Conservation (phyloP, 2,329 filamentous ascomycete species). For the Rhynchosporium graminicola region DNA sequence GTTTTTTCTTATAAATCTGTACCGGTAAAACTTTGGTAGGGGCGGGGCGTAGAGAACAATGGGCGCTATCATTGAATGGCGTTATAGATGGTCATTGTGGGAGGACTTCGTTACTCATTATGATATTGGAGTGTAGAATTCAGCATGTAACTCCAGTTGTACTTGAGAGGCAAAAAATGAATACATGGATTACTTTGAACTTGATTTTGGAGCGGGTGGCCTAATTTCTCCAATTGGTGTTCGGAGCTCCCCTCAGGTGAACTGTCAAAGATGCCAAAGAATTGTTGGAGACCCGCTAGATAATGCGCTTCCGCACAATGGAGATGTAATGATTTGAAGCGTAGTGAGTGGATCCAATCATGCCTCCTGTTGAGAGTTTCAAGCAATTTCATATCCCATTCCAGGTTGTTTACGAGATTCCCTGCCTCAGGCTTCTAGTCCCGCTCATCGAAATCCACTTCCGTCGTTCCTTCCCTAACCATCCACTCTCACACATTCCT, state of each 20-base stretch:
- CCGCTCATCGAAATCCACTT: background rate
- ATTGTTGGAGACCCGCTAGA: too few species aligned
- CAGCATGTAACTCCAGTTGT: constrained; percentile 2
- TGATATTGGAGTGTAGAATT: background rate
- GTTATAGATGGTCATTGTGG: constrained; percentile 21
- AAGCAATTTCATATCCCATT: background rate
- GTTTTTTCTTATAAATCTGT: constrained; percentile 24
- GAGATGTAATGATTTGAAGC: too few species aligned
- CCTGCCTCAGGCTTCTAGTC: background rate
- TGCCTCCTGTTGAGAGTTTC: too few species aligned
- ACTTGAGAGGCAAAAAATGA: background rate
- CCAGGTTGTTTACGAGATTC: background rate
- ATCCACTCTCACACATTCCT: background rate
- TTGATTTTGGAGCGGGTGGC: too few species aligned
- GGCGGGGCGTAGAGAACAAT: constrained; percentile 25
- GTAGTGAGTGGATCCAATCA: too few species aligned
- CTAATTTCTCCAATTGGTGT: too few species aligned
- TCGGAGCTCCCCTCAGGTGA: too few species aligned
- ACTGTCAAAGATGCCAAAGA: too few species aligned
- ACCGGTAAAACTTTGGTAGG: constrained; percentile 25
- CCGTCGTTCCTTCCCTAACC: too few species aligned
- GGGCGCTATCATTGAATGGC: constrained; percentile 30
- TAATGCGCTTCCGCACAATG: too few species aligned
- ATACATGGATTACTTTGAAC: constrained; percentile 1
- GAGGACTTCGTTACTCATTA: constrained; percentile 16